Evolutionary conservation across 2,329 filamentous ascomycete genomes (phyloP).

Genomic region (Lecanicillium sp.): DNA sequence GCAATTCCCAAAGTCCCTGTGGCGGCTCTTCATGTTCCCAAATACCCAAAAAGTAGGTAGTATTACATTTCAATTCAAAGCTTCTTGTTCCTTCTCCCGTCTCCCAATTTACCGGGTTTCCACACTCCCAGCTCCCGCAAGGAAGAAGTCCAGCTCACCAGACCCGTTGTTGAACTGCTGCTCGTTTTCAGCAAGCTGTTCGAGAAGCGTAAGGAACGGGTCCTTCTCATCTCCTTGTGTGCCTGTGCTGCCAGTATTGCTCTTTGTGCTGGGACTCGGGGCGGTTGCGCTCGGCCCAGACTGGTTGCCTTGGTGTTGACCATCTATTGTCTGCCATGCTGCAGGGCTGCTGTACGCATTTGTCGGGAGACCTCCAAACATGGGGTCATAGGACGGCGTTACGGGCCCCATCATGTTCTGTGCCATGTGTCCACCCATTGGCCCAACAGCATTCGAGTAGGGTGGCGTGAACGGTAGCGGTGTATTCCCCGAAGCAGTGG

Average conservation of each 20-base stretch:
- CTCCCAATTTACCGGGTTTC: slow-evolving; percentile 4
- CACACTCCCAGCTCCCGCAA: slow-evolving; percentile 27
- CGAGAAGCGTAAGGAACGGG: slow-evolving; percentile 69
- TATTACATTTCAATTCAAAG: too few relatives aligned
- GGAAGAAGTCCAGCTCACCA: slow-evolving; percentile 73
- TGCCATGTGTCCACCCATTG: slow-evolving; percentile 19
- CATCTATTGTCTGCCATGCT: slow-evolving; percentile 39
- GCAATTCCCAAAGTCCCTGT: too few relatives aligned
- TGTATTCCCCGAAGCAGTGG: slow-evolving; percentile 19
- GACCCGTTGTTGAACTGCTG: slow-evolving; percentile 50
- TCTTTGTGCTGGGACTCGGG: slow-evolving; percentile 39
- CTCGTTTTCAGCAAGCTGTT: slow-evolving; percentile 79
- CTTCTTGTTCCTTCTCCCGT: neutral
- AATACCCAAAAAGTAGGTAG: too few relatives aligned
- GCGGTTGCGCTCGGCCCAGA: slow-evolving; percentile 27
- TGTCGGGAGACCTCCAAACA: slow-evolving; percentile 50
- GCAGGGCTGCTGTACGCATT: slow-evolving; percentile 45
- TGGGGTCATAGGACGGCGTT: slow-evolving; percentile 40
- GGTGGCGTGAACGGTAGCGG: slow-evolving; percentile 32
- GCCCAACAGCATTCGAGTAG: slow-evolving; percentile 30
- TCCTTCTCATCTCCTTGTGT: slow-evolving; percentile 61
- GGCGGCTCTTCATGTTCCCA: too few relatives aligned
- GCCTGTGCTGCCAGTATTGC: slow-evolving; percentile 41
- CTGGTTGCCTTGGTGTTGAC: slow-evolving; percentile 22
- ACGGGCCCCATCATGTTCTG: slow-evolving; percentile 15